These are phyloP conservation scores for Friedmanniomyces simplex DNA, from an alignment of 495 filamentous ascomycete species.

Conservation along the genomic window DNA sequence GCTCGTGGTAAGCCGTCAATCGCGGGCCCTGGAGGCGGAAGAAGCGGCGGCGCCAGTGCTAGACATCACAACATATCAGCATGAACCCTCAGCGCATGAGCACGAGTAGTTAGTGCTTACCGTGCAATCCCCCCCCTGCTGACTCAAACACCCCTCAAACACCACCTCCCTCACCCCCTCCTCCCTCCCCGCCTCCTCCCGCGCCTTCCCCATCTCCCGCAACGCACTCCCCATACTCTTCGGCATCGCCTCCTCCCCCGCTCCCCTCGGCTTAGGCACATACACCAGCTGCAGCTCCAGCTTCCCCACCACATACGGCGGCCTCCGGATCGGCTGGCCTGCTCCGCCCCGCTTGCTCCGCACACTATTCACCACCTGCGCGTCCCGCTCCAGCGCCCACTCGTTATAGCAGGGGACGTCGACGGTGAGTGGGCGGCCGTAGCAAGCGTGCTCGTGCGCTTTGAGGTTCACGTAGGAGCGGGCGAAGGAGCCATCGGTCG, in stretches of 20 bases:
- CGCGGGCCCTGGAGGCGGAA: conserved; percentile 89
- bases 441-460: conserved; percentile 78
- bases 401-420: conserved; percentile 95
- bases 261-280: conserved; percentile 80
- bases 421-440: conserved; percentile 73
- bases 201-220: conserved; percentile 80
- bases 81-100: no score
- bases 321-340: conserved; percentile 49
- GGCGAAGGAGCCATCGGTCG: conserved; percentile 79
- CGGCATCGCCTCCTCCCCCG: conserved; percentile 91
- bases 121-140: conserved; percentile 95
- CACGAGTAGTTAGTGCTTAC: no score
- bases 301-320: conserved; percentile 91
- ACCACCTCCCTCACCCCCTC: conserved; percentile 42
- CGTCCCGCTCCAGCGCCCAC: conserved; percentile 81
- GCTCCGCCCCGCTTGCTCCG: conserved; percentile 72
- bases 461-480: conserved; percentile 86
- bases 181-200: conserved; percentile 34
- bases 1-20: conserved; percentile 91
- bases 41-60: conserved; percentile 97
- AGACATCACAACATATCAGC: no score
- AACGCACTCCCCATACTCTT: conserved; percentile 97
- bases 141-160: conserved; percentile 83
- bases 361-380: conserved; percentile 56
- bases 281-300: conserved; percentile 86